Evolutionary conservation across 306 rosid species (phyloP).

Genomic region (Medicago lupulina): DNA sequence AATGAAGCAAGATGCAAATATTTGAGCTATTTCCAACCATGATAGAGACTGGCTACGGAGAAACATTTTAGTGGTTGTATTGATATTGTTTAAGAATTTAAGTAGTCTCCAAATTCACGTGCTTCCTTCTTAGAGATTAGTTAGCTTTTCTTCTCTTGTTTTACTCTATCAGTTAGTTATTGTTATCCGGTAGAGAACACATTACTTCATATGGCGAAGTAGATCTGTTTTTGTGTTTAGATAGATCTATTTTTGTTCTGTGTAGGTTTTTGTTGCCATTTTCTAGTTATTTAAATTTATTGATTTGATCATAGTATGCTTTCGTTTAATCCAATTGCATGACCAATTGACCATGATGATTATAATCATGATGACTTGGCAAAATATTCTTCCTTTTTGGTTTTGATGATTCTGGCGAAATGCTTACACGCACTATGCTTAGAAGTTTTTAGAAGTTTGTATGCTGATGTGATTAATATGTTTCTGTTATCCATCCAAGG

Average conservation of each 20-base stretch:
- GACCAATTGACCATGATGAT: not conserved
- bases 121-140: constrained; percentile 35
- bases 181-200: constrained; percentile 36
- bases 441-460: not conserved
- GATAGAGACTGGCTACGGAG: constrained; percentile 36
- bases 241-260: constrained; percentile 23
- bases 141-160: not conserved
- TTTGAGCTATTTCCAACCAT: constrained; percentile 8
- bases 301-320: not conserved
- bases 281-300: constrained; percentile 31
- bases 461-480: not conserved
- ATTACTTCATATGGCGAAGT: constrained; percentile 26
- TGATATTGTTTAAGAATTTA: constrained; percentile 32
- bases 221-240: constrained; percentile 34
- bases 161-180: constrained; percentile 18
- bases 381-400: not conserved
- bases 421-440: not conserved
- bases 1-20: constrained; percentile 23
- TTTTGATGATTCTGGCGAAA: not conserved
- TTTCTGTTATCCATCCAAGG: not conserved
- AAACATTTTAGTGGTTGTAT: constrained; percentile 26
- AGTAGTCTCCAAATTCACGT: constrained; percentile 38
- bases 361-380: not conserved
- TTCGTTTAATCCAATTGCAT: not conserved
- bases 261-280: constrained; percentile 33